These are phyloP conservation scores for Cercospora canescens DNA, from an alignment of 2,329 filamentous ascomycete species.

Conservation along the genomic window DNA sequence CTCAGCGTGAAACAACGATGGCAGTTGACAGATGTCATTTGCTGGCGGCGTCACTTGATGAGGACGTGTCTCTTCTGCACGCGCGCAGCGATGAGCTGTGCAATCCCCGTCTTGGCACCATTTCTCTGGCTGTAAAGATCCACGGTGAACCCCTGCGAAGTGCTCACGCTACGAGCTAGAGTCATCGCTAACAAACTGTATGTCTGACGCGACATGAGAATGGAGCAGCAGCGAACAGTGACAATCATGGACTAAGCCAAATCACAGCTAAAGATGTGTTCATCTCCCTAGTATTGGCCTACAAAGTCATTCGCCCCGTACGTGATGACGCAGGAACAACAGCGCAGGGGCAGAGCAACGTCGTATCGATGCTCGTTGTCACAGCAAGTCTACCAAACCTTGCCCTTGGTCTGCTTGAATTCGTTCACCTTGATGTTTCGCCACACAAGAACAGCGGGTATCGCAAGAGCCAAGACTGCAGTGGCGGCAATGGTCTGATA, in stretches of 20 bases:
- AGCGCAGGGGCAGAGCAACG: too few relatives aligned
- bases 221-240: too few relatives aligned
- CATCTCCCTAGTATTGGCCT: too few relatives aligned
- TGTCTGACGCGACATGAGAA: too few relatives aligned
- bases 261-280: too few relatives aligned
- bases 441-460: conserved; percentile 32
- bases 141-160: too few relatives aligned
- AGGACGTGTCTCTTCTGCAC: neutral
- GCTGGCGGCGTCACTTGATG: neutral
- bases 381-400: conserved; percentile 29
- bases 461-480: conserved; percentile 31
- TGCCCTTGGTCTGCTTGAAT: conserved; percentile 39
- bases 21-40: neutral
- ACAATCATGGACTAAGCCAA: too few relatives aligned
- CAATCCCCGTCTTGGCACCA: neutral
- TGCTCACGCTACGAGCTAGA: too few relatives aligned
- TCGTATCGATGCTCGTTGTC: neutral
- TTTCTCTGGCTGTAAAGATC: too few relatives aligned
- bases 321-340: too few relatives aligned
- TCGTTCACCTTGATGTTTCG: conserved; percentile 37
- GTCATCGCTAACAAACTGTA: too few relatives aligned
- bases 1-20: neutral
- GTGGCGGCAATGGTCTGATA: conserved; percentile 42
- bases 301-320: too few relatives aligned
- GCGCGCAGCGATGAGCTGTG: neutral